Evolutionary conservation across 2,329 filamentous ascomycete species (phyloP).

Genomic region (Fusarium sp.): DNA sequence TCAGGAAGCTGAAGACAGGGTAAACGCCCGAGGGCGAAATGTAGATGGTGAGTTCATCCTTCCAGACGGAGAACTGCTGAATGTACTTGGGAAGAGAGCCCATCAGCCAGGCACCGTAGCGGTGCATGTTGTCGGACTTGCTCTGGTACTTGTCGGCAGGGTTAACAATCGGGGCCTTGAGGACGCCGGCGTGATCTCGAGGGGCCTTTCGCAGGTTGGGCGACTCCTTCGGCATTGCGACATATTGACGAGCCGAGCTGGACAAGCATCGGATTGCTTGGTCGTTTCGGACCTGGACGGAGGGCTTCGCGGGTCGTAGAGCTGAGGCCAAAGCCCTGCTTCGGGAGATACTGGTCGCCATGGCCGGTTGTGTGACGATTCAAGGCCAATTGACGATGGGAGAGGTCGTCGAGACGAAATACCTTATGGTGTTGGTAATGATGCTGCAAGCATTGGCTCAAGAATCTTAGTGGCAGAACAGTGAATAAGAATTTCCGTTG

Average conservation of each 20-base stretch:
- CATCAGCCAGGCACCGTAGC: slow-evolving; percentile 97
- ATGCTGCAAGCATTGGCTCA: slow-evolving; percentile 49
- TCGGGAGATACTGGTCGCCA: slow-evolving; percentile 74
- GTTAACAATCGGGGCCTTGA: slow-evolving; percentile 87
- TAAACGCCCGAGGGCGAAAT: slow-evolving; percentile 90
- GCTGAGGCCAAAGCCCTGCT: slow-evolving; percentile 70
- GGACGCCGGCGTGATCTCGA: slow-evolving; percentile 70
- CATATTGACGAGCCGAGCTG: slow-evolving; percentile 63
- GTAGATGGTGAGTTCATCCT: slow-evolving; percentile 97
- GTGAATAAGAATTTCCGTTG: slow-evolving; percentile 45
- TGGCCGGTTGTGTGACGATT: slow-evolving; percentile 58
- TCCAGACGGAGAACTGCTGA: slow-evolving; percentile 99
- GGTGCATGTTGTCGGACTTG: slow-evolving; percentile 90
- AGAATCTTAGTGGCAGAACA: slow-evolving; percentile 44
- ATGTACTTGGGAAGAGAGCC: slow-evolving; percentile 97
- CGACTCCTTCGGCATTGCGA: slow-evolving; percentile 72
- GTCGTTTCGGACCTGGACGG: slow-evolving; percentile 58
- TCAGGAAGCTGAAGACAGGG: slow-evolving; percentile 94
- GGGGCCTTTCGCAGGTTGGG: slow-evolving; percentile 78
- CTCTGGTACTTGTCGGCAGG: slow-evolving; percentile 93
- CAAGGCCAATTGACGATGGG: slow-evolving; percentile 62
- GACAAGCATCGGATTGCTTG: slow-evolving; percentile 66
- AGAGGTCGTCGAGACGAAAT: slow-evolving; percentile 48
- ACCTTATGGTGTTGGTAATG: slow-evolving; percentile 52
- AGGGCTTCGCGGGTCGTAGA: slow-evolving; percentile 66